Conservation (phyloP, 1,284 basidiomycete genomes). For the Inonotus obliquus region DNA sequence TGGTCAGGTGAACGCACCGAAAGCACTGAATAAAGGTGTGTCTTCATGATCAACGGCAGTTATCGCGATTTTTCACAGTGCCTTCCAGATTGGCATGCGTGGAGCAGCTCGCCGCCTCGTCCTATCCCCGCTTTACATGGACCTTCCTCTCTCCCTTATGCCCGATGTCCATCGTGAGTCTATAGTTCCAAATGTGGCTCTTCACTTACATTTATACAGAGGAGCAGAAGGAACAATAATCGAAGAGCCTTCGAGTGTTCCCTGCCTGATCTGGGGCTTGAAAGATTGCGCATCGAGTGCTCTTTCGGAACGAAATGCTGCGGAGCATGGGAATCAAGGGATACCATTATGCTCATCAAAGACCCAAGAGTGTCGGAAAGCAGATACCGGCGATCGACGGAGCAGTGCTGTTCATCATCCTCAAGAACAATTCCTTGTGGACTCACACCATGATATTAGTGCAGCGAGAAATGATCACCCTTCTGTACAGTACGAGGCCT, state of each 20-base stretch:
- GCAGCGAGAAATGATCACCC: no score
- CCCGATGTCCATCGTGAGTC: conserved; percentile 85
- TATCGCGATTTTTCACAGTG: neutral
- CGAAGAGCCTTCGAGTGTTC: conserved; percentile 62
- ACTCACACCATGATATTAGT: neutral
- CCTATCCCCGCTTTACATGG: conserved; percentile 85
- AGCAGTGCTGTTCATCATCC: neutral
- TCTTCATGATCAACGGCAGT: conserved; percentile 16
- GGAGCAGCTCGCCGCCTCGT: conserved; percentile 66
- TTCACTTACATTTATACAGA: conserved; percentile 35
- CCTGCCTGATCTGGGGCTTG: conserved; percentile 74
- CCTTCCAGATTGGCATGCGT: conserved; percentile 56
- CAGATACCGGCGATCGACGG: neutral
- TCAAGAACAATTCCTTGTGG: neutral
- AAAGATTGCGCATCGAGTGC: conserved; percentile 32
- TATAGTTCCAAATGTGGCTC: conserved; percentile 1
- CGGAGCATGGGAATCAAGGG: neutral
- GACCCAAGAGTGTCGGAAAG: neutral
- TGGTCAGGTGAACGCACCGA: neutral
- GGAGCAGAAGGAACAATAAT: conserved; percentile 83
- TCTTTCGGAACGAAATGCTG: neutral
- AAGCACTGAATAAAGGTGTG: conserved; percentile 27
- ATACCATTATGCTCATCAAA: neutral
- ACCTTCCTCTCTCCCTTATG: conserved; percentile 80
- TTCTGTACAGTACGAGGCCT: no score